Evolutionary conservation across 2,329 filamentous ascomycete genomes (phyloP).

Genomic region (Epichloe aotearoae): DNA sequence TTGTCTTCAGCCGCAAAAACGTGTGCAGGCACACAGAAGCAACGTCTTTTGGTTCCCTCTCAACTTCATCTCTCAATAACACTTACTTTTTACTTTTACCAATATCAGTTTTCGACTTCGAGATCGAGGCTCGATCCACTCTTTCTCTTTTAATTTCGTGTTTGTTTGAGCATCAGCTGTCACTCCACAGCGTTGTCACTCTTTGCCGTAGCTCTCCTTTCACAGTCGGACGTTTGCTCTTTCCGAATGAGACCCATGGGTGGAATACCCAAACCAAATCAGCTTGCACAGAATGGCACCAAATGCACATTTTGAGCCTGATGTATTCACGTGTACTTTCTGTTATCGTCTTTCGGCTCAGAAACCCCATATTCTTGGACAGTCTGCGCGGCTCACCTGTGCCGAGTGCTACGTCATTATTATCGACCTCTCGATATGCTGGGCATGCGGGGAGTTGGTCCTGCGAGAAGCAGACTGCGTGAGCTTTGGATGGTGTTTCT

Average conservation of each 20-base stretch:
- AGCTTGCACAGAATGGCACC: not conserved
- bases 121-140: not conserved
- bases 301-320: not conserved
- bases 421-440: constrained; percentile 41
- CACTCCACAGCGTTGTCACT: not conserved
- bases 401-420: constrained; percentile 31
- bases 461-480: constrained; percentile 40
- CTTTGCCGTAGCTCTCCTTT: not conserved
- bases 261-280: not conserved
- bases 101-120: too few relatives aligned
- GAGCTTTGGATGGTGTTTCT: constrained; percentile 48
- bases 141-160: not conserved
- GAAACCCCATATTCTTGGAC: constrained; percentile 28
- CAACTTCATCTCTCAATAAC: too few relatives aligned
- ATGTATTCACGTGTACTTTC: constrained; percentile 40
- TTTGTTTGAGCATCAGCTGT: not conserved
- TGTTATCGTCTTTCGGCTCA: constrained; percentile 32
- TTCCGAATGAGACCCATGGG: not conserved
- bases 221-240: too few relatives aligned
- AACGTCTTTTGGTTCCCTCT: not conserved
- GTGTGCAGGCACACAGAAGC: not conserved
- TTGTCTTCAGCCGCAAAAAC: not conserved
- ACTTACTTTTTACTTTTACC: not conserved
- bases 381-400: constrained; percentile 35
- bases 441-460: constrained; percentile 43